Base-by-base conservation (phyloP, 2,329 filamentous ascomycete species). In the Exophiala phaeomuriformis region DNA sequence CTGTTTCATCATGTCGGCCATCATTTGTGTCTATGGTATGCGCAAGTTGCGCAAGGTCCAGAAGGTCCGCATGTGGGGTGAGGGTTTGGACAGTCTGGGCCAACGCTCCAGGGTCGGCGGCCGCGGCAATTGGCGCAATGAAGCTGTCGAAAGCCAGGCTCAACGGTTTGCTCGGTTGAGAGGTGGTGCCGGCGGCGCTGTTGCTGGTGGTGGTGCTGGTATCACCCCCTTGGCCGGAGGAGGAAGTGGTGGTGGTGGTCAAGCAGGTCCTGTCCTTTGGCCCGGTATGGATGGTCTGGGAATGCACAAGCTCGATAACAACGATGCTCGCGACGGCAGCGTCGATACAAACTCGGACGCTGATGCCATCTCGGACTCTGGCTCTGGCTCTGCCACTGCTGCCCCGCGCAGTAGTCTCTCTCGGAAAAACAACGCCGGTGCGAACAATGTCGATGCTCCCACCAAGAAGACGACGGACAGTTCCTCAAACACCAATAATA, bases 1-100 rank as follows among this genome's bases (percentile, higher is more conserved):
- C 56, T 94, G 88, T 53, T 78, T 85, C 52, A 64, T 84, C 52
- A 83, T 90, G 68, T 88, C 88, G 9, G 78, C 84, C 51, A 63
- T 90, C 5, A 87, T 95, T 48, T 91, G 87, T 72, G 79, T 81
- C 64, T 95, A 91, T 70, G 90, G 93, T 3, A 77, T 97, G 45
- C 77, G 79, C 49, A 94, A 89, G 70, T 78, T 98, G 59, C 83
- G 88, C 60, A 86, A 86, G 67, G 86, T 95, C 29, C 89, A 95
- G 74, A 81, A 89, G 57, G 83, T 96, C 59, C 88, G 85, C 66
- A 95, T 96, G 89, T 90, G 81, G 77, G 82, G 81, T 41, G 79
- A 81, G 65, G 76, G 75, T 47, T 66, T 65, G 52, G 68, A 71
- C 12, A 48, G 49, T 56, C 7, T 65, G 63, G 33, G 63, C 67